Evolutionary conservation across 2,329 filamentous ascomycete species (phyloP), one percentile per base, ranked within the genome.

Genomic region (Diaporthe sp.): DNA sequence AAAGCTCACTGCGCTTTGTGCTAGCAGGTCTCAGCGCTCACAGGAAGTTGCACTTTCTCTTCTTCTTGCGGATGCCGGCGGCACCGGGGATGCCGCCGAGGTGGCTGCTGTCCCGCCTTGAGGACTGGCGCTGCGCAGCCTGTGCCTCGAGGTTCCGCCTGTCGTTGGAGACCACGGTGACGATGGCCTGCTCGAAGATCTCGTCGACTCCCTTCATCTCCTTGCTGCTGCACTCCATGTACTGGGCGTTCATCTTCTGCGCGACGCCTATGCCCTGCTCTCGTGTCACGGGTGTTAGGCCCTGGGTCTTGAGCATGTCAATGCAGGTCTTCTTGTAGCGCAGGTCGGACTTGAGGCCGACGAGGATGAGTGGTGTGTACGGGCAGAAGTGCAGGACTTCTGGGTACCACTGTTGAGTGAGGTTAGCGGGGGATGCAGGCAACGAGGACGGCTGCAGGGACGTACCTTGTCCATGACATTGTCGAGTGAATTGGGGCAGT

Each of bases 341-440:
- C 76, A 99, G 92, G 85, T 99, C 97, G 33, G 96, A 98, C 86
- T 99, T 99, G 81, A 99, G 92, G 75, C 96, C 97, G 78, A 98
- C 94, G 73, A 99, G 94, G 82, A 99, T 93, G 77, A 99, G 92
- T 33, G 97, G 97, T 2, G 96, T 98, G 81, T 97, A 98, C 22
- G 97, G 97, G 86, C 97, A 98, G 88, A 99, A 99, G 86, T 99
- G 97, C 73, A 98, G 92, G 80, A 99, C 97, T 88, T 99, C 97
- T 76, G 97, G 97, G 82, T 98, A 99, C 97, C 97, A 99, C 97
- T 98, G 80, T 58, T 45, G 30, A 71, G 19, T 25, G 55, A 40
- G 76, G 52, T 69, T 54, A 30, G 45, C 19, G 25, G 40, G 7
- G 28, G 33, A 22, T 33, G 9, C 52, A 73, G 66, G 50, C 52